A percentile compares a stretch with the other conserved stretches of the same genome.
phyloP scores from a whole-genome alignment of 1,139 yeast species.

The Blastobotrys petasosporus region DNA sequence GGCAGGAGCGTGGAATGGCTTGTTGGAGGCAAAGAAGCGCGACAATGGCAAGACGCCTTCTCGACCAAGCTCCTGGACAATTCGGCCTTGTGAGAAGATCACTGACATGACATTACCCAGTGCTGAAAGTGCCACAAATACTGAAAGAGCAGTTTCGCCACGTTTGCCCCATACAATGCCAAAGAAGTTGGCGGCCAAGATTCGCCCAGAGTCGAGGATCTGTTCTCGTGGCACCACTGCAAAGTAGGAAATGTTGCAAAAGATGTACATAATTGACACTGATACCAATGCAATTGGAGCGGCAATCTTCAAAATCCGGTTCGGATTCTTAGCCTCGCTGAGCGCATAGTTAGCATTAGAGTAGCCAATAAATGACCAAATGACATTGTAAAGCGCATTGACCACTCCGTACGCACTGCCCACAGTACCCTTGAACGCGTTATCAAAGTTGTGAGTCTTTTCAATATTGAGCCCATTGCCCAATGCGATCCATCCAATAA shows the following conservation, averaged over 20 bases:
- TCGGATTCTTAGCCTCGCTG: conserved; percentile 71
- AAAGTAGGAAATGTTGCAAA: conserved; percentile 66
- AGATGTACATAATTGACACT: conserved; percentile 57
- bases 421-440: conserved; percentile 54
- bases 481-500: conserved; percentile 78
- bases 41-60: conserved; percentile 71
- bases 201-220: conserved; percentile 55
- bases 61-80: conserved; percentile 67
- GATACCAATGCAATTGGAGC: conserved; percentile 64
- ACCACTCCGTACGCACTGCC: conserved; percentile 72
- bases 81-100: conserved; percentile 70
- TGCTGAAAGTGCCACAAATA: conserved; percentile 70
- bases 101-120: conserved; percentile 76
- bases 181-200: conserved; percentile 71
- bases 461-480: conserved; percentile 56
- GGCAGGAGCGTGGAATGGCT: conserved; percentile 51
- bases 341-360: conserved; percentile 73
- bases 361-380: conserved; percentile 58
- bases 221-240: conserved; percentile 68
- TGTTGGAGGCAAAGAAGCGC: conserved; percentile 46
- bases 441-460: conserved; percentile 51
- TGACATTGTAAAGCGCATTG: conserved; percentile 70
- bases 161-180: conserved; percentile 64
- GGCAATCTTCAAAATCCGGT: conserved; percentile 59
- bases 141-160: conserved; percentile 60